A percentile compares a stretch with the other conserved stretches of the same genome.
phyloP scores from a whole-genome alignment of 2,329 filamentous ascomycete species.

The Dactylellina sp. region DNA sequence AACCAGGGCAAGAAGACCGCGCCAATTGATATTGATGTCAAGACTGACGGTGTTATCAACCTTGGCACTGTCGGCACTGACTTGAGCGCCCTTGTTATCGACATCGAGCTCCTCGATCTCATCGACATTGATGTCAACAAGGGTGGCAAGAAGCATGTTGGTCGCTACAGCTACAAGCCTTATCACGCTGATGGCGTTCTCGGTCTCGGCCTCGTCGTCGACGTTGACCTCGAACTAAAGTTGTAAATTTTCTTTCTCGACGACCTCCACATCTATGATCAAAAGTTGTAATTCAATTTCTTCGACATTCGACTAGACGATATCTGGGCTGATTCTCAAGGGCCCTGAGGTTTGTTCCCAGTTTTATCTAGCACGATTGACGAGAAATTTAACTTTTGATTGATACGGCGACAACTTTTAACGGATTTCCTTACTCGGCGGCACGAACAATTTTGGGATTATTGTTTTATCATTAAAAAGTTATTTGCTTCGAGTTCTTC shows the following conservation, averaged over 20 bases:
- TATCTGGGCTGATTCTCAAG: conserved; percentile 30
- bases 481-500: conserved; percentile 21
- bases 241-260: conserved; percentile 26
- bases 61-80: conserved; percentile 17
- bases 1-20: conserved; percentile 15
- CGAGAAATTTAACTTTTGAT: not conserved
- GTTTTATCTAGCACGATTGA: conserved; percentile 4
- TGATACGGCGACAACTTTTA: not conserved
- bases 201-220: conserved; percentile 26
- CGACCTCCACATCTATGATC: conserved; percentile 2
- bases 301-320: conserved; percentile 6
- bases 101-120: conserved; percentile 33
- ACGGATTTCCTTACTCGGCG: conserved; percentile 9
- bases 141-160: conserved; percentile 14
- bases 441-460: conserved; percentile 9
- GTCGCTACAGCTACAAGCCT: conserved; percentile 50
- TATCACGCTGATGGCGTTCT: not conserved
- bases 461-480: conserved; percentile 29
- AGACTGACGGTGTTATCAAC: conserved; percentile 27
- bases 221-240: conserved; percentile 16
- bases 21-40: conserved; percentile 44
- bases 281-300: not conserved
- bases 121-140: conserved; percentile 22
- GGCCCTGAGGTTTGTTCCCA: conserved; percentile 44
- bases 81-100: conserved; percentile 12